A percentile compares a stretch with the other conserved stretches of the same genome.
phyloP scores from a whole-genome alignment of 805 yeast species.

The Schizosaccharomyces cryophilus region DNA sequence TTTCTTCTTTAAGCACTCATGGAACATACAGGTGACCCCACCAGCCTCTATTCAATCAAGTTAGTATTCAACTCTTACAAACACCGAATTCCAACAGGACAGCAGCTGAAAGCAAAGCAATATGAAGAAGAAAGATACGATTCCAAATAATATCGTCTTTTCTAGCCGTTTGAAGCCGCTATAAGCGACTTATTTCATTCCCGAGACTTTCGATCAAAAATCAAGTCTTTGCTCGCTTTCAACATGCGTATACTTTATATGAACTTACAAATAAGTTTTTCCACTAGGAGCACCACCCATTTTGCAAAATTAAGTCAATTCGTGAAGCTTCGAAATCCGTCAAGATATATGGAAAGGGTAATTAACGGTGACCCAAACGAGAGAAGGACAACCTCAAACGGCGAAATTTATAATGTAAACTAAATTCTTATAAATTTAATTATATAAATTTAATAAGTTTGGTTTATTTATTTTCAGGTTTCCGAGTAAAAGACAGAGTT shows the following conservation, averaged over 20 bases:
- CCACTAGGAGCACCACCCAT: not conserved
- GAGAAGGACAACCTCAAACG: too few relatives aligned
- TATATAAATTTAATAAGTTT: not conserved
- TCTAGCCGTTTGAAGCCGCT: not conserved
- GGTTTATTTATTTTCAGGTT: not conserved
- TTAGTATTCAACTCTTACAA: constrained; percentile 3
- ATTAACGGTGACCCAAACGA: not conserved
- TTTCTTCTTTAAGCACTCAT: not conserved
- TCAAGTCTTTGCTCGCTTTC: not conserved
- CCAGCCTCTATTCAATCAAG: constrained; percentile 66
- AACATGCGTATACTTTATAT: not conserved
- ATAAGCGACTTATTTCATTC: not conserved
- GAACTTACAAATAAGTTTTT: not conserved
- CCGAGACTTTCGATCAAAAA: not conserved
- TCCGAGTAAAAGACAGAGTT: too few relatives aligned
- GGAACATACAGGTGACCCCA: constrained; percentile 68
- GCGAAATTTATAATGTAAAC: not conserved
- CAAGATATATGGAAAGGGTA: not conserved
- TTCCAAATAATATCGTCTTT: not conserved
- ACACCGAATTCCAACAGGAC: too few relatives aligned
- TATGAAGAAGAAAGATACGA: not conserved
- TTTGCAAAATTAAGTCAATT: not conserved
- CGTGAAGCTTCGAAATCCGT: too few relatives aligned
- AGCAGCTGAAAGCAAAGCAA: not conserved
- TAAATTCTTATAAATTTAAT: not conserved